Evolutionary conservation across 306 rosid genomes (phyloP), one percentile per base, ranked within the genome.

Genomic region (Senna siamea): DNA sequence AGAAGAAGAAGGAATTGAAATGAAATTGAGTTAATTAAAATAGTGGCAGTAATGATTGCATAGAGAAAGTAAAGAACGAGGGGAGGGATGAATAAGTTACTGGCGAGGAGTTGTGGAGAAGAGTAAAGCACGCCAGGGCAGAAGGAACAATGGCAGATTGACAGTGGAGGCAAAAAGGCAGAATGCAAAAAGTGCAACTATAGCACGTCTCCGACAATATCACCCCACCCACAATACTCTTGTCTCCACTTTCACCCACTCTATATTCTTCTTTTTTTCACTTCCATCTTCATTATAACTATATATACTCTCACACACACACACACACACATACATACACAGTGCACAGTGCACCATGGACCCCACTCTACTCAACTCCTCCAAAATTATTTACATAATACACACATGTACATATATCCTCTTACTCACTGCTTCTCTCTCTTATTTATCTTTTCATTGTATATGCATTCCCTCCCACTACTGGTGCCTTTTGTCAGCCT

Each of bases 201-300:
- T 37, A 81, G 84, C 92, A 88, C 82, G 85, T 85, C 79, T 76
- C 93, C 84, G 86, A 85, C 89, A 87, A 52, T 41, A 51, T 70
- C 79, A 72, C 18, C 72, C 78, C 4, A 19, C 78, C 19, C 74
- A 72, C 83, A 60, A 66, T 34, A 76, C 87, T 73, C 75, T 79
- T 87, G 86, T 84, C 90, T 72, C 1, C 80, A 52, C 77, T 70
- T 74, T 74, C 32, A 20, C 47, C 47, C 79, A 72, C 32, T 41
- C 35, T 60, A 26, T 26, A 26, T 26, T 26, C 30, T 26, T 26
- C 30, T 26, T 26, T 26, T 26, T 26, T 26, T 26, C 3, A 26
- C 30, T 26, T 26, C 30, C 30, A 26, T 26, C 30, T 26, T 26
- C 3, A 1, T 26, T 26, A 26, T 26, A 26, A 26, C n/a, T n/a